Percentiles rank a stretch among this genome's conserved stretches.
phyloP scores from a whole-genome alignment of 805 yeast genomes.

The Lipomyces japonicus region DNA sequence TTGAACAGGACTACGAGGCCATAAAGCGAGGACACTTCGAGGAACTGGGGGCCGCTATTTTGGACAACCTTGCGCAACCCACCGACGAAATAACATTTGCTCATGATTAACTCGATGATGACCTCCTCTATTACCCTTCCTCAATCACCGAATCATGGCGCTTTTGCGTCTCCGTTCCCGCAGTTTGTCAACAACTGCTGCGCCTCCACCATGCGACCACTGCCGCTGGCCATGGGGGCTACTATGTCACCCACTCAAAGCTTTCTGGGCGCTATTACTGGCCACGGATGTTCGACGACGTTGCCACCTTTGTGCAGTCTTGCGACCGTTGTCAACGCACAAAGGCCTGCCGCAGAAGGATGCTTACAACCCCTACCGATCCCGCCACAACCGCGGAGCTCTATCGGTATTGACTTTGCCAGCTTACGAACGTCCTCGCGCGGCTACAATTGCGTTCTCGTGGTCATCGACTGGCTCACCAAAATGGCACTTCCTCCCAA shows the following conservation, averaged over 20 bases:
- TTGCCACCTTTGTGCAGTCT: conserved; percentile 1
- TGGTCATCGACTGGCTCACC: conserved; percentile 28
- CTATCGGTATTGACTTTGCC: conserved; percentile 24
- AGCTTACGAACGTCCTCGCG: conserved; percentile 12
- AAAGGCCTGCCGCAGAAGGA: conserved; percentile 7
- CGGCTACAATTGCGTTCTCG: conserved; percentile 20
- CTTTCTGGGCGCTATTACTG: conserved; percentile 2
- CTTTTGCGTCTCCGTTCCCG: not conserved
- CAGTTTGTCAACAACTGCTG: not conserved
- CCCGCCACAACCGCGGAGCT: conserved; percentile 13
- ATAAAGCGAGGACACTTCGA: no score
- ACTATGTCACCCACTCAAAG: not conserved
- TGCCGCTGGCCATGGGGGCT: conserved; percentile 5
- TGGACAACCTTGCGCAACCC: no score
- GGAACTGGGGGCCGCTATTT: no score
- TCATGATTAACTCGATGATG: not conserved
- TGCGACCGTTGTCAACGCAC: conserved; percentile 21
- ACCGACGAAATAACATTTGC: no score
- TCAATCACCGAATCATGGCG: not conserved
- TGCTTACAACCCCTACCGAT: conserved; percentile 16
- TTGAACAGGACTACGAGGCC: no score
- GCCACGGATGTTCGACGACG: conserved; percentile 10
- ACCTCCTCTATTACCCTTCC: not conserved
- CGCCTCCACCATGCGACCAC: not conserved
- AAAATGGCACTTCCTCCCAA: conserved; percentile 28